Percentiles rank a stretch among this genome's conserved stretches.
Conservation (phyloP, 164 flowering plant genomes). For the Houttuynia cordata region DNA sequence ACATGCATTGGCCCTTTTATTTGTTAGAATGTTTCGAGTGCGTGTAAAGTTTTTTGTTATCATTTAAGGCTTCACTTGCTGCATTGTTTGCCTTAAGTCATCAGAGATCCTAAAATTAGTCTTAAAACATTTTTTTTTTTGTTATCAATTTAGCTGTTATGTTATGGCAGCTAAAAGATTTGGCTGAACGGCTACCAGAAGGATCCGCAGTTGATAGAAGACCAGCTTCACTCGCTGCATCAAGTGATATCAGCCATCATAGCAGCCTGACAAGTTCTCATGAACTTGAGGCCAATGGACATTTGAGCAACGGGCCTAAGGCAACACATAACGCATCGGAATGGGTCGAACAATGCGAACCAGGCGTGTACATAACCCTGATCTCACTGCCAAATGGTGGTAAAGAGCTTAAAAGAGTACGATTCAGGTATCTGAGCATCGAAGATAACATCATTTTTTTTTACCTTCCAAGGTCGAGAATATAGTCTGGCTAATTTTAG, state of each 20-base stretch:
- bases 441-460: too few relatives aligned
- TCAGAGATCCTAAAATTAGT: too few relatives aligned
- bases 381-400: slow-evolving; percentile 43
- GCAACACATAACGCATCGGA: slow-evolving; percentile 32
- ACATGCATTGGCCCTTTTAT: too few relatives aligned
- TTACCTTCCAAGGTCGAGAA: not conserved
- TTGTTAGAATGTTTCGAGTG: too few relatives aligned
- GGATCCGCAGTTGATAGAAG: slow-evolving; percentile 12
- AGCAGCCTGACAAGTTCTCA: slow-evolving; percentile 16
- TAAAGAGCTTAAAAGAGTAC: slow-evolving; percentile 72
- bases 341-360: slow-evolving; percentile 63
- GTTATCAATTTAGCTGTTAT: not conserved
- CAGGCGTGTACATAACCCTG: slow-evolving; percentile 74
- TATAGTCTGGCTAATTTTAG: not conserved
- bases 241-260: slow-evolving; percentile 18
- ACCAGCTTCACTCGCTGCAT: slow-evolving; percentile 10
- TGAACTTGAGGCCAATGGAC: slow-evolving; percentile 22
- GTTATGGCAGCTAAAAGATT: slow-evolving; percentile 52
- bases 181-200: slow-evolving; percentile 39
- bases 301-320: slow-evolving; percentile 24
- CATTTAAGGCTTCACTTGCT: too few relatives aligned
- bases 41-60: too few relatives aligned
- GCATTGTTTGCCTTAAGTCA: too few relatives aligned
- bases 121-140: too few relatives aligned
- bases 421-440: slow-evolving; percentile 61